These are phyloP conservation scores for Xylaria nigripes DNA, from an alignment of 495 filamentous ascomycete genomes.

Conservation along the genomic window DNA sequence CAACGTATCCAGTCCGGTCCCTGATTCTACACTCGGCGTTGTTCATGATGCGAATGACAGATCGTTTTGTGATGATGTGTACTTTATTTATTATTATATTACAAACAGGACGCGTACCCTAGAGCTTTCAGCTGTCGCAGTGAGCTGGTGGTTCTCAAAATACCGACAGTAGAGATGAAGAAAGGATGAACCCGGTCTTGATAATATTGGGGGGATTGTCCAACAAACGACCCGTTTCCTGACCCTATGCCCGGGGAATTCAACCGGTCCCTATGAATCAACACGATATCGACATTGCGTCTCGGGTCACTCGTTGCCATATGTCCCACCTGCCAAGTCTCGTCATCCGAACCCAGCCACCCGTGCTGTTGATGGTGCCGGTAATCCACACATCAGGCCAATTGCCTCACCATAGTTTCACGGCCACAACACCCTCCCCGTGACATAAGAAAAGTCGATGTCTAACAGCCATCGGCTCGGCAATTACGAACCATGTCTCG, in stretches of 20 bases:
- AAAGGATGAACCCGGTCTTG: no score
- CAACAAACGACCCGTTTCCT: no score
- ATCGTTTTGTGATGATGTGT: not conserved
- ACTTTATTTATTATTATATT: not conserved
- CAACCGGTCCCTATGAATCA: not conserved
- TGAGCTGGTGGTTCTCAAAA: not conserved
- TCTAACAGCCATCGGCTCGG: not conserved
- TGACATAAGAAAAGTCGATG: not conserved
- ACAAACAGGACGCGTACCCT: not conserved
- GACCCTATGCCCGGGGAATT: not conserved
- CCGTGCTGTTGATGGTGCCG: not conserved
- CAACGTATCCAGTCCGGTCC: not conserved
- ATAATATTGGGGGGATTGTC: no score
- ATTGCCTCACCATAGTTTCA: not conserved
- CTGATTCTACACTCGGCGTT: not conserved
- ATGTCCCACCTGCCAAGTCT: not conserved
- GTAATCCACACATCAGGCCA: no score
- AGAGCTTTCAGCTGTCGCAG: no score
- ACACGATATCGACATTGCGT: not conserved
- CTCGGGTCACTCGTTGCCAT: not conserved
- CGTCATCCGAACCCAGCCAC: not conserved
- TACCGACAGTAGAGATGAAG: not conserved
- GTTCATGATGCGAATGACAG: not conserved
- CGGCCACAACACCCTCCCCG: not conserved
- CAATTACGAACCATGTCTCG: not conserved